Evolutionary conservation across 441 rosid genomes (phyloP), one percentile per base, ranked within the genome.

Genomic region (Populus hybrid): DNA sequence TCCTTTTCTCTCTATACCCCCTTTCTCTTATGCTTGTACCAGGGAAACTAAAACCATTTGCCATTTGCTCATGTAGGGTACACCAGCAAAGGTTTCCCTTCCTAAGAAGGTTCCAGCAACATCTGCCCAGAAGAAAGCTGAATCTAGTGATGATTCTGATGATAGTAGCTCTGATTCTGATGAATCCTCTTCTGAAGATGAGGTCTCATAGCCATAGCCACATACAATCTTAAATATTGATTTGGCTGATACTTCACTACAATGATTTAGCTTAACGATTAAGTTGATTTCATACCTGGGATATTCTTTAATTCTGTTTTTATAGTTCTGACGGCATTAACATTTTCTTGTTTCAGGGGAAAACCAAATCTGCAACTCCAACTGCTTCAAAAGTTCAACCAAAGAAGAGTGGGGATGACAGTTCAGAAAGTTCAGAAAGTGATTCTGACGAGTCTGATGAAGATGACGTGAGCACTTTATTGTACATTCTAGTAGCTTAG

Each of bases 401-500:
- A 0, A 66, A 66, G 21, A 66, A 66, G 59, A 18, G 42, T 0
- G 42, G 2, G 38, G 38, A 35, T 7, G 38, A 14, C 7, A 81
- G 83, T 78, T 84, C 84, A 26, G 87, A 84, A 7, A 84, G 82
- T 68, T 84, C 84, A 26, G 87, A 84, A 7, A 84, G 82, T 68
- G 86, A 86, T 12, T 83, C 82, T 53, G 83, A 80, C 53, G 75
- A 77, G 61, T 35, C 42, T 70, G 75, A 78, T 68, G 76, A 74
- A 26, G 70, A 66, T 35, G 73, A 75, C 11, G 82, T 69, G 14
- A 57, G 67, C 12, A 68, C n/a, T 35, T 36, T 23, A 4, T 42
- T 42, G 0, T 42, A 11, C 65, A 7, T 30, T 30, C 32, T 30
- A 30, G 4, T 30, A 30, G 32, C 32, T 30, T 30, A 30, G 32